phyloP scores from a whole-genome alignment of 805 yeast species.

The Monosporozyma yasuniensis region DNA sequence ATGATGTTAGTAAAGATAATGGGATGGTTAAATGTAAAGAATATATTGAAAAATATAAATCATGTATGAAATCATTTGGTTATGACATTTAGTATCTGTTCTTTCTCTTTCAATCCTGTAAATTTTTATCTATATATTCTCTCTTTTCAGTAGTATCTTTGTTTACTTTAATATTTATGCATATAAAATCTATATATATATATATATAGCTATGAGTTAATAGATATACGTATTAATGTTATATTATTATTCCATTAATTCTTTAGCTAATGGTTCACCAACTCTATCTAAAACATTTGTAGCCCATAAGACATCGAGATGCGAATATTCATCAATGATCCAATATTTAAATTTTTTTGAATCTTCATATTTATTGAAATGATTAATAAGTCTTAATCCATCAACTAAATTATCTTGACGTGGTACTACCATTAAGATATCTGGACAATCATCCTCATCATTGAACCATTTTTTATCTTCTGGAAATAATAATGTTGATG shows the following conservation, averaged over 20 bases:
- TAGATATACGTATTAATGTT: not conserved
- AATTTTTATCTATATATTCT: not conserved
- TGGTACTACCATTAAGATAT: conserved; percentile 60
- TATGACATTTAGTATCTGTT: conserved; percentile 35
- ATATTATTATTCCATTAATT: conserved; percentile 16
- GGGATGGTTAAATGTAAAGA: conserved; percentile 58
- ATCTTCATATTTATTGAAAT: conserved; percentile 52
- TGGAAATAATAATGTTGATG: conserved; percentile 37
- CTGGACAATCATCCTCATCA: conserved; percentile 31
- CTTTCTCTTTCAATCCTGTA: not conserved
- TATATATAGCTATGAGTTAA: no score
- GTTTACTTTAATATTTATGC: not conserved
- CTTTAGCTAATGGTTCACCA: conserved; percentile 41
- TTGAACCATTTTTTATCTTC: conserved; percentile 46
- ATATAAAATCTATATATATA: not conserved
- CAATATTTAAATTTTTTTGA: conserved; percentile 24
- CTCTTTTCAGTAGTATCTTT: not conserved
- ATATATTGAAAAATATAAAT: conserved; percentile 63
- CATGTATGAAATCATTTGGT: conserved; percentile 89
- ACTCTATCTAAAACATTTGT: conserved; percentile 57
- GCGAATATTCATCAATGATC: conserved; percentile 58
- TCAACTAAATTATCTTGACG: conserved; percentile 72
- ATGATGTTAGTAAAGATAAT: conserved; percentile 61
- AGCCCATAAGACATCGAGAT: conserved; percentile 94
- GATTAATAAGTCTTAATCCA: conserved; percentile 56